Base-by-base conservation (phyloP, 768 basidiomycete species). In the Xerocomus spinulosus region DNA sequence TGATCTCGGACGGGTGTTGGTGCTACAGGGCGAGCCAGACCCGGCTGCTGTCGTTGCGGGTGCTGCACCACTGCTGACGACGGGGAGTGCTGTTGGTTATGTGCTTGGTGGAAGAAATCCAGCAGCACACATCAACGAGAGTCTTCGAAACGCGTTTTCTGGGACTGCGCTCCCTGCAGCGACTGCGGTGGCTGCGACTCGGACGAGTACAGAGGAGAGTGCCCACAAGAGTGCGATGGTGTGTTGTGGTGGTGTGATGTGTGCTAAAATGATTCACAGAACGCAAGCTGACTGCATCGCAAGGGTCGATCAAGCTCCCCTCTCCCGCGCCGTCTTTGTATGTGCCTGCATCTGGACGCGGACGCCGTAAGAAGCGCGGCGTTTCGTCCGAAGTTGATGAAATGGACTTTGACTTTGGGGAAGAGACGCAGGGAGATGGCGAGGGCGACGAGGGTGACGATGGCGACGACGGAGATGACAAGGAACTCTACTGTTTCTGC, bases 401-500 rank as follows among this genome's bases (percentile, higher is more conserved):
- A 5, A 51, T 62, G 47, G 68, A 70, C 49, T 65, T 59, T 42
- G 68, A 72, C 52, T 62, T 57, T 51, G 55, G 60, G 36, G 66
- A 67, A 51, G 66, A 67, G 53, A 50, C 53, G 0, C 62, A 65
- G 48, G 67, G 54, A 4, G 65, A 67, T 38, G 66, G 58, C 20
- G 66, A 68, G 18, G 66, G 65, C 46, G 69, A 52, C 1, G 73
- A 71, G n/a, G 71, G 66, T 1, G 74, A 73, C 24, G 77, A 70
- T 34, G 72, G 67, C 14, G 79, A 74, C n/a, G 77, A 74, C 42
- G 75, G 68, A 2, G 80, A 79, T 55, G 79, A 83, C 63, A 75
- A 81, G 59, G 70, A 71, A 44, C 54, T 81, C 5, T 84, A 84
- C 51, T 84, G 82, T 63, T 75, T 75, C 66, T 84, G 82, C 62